Evolutionary conservation across 805 yeast species (phyloP).

Genomic region (Lachancea sp.): DNA sequence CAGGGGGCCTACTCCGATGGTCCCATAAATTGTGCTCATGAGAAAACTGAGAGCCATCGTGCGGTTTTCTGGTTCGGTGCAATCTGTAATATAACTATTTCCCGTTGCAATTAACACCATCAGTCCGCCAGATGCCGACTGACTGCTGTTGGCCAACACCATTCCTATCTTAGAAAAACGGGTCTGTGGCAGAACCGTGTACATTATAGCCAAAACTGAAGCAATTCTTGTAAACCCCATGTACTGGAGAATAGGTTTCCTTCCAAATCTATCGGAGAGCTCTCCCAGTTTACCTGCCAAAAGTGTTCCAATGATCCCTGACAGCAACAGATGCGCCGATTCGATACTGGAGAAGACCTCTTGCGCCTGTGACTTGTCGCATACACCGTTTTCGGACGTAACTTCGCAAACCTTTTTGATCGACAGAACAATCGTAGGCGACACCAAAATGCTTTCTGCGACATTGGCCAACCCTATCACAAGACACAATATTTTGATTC

Average conservation of each 20-base stretch:
- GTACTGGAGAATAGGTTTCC: slow-evolving; percentile 43
- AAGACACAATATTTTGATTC: slow-evolving; percentile 43
- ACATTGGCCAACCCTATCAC: slow-evolving; percentile 40
- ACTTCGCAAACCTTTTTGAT: slow-evolving; percentile 38
- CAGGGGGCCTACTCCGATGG: slow-evolving; percentile 61
- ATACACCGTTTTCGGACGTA: slow-evolving; percentile 22
- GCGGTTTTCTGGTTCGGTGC: slow-evolving; percentile 56
- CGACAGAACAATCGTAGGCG: slow-evolving; percentile 35
- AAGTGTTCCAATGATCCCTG: slow-evolving; percentile 42
- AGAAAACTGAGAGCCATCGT: slow-evolving; percentile 52
- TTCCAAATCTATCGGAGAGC: slow-evolving; percentile 57
- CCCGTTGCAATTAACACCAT: slow-evolving; percentile 49
- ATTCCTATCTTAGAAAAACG: slow-evolving; percentile 36
- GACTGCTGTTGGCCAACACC: slow-evolving; percentile 40
- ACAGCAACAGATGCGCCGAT: slow-evolving; percentile 37
- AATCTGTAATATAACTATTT: slow-evolving; percentile 69
- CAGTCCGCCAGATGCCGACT: slow-evolving; percentile 57
- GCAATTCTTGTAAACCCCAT: slow-evolving; percentile 25
- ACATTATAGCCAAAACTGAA: slow-evolving; percentile 17
- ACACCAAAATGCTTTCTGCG: slow-evolving; percentile 35
- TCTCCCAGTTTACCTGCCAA: slow-evolving; percentile 60
- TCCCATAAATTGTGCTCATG: slow-evolving; percentile 52
- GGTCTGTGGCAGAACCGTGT: slow-evolving; percentile 32
- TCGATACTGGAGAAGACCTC: slow-evolving; percentile 42
- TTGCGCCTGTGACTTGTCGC: slow-evolving; percentile 40